Evolutionary conservation across 768 basidiomycete genomes (phyloP).

Genomic region (Melanogaster broomeanus): DNA sequence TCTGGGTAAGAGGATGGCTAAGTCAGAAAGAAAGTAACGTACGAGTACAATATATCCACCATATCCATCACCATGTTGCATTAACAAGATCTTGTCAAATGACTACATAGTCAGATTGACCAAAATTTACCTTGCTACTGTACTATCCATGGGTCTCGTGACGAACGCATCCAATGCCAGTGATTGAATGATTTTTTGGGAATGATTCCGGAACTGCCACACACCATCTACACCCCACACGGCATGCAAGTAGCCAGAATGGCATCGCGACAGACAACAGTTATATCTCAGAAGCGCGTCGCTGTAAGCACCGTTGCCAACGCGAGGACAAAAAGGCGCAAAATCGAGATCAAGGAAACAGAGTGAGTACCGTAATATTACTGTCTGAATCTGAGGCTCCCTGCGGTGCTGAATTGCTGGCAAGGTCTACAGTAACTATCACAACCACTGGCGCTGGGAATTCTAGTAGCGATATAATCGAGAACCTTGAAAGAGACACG

Average conservation of each 20-base stretch:
- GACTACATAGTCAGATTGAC: too few relatives aligned
- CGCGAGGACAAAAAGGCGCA: conserved; percentile 26
- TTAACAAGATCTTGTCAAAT: too few relatives aligned
- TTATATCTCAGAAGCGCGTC: conserved; percentile 13
- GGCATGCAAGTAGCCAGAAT: conserved; percentile 1
- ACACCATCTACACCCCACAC: too few relatives aligned
- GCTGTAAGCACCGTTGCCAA: conserved; percentile 32
- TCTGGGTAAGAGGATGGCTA: conserved; percentile 31
- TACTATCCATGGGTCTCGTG: too few relatives aligned
- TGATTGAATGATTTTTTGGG: too few relatives aligned
- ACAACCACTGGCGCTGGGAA: conserved; percentile 1
- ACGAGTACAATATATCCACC: neutral
- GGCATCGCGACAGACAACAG: neutral
- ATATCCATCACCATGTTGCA: too few relatives aligned
- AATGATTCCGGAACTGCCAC: too few relatives aligned
- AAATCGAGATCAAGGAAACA: conserved; percentile 18
- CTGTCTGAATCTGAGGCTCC: neutral
- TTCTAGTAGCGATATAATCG: conserved; percentile 4
- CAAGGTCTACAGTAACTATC: conserved; percentile 19
- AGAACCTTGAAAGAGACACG: conserved; percentile 56
- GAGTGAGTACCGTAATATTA: neutral
- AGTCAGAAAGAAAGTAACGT: conserved; percentile 15
- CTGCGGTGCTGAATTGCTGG: neutral
- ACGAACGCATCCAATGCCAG: too few relatives aligned
- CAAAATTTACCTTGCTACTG: too few relatives aligned